Conservation (phyloP, 179 eudicot genomes). For the Patellifolia procumbens region DNA sequence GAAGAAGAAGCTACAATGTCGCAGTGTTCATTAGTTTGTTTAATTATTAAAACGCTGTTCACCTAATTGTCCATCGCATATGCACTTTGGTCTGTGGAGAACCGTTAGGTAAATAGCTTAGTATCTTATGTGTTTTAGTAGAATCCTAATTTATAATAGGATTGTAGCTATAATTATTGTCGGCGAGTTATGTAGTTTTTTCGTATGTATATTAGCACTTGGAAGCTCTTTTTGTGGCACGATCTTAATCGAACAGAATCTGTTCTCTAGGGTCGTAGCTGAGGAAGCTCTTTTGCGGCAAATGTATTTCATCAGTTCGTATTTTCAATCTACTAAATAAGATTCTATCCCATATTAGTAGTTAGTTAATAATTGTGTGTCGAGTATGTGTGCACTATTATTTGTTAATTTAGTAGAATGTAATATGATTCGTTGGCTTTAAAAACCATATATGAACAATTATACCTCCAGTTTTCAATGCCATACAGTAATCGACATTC, state of each 20-base stretch:
- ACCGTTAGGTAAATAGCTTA: too few species aligned
- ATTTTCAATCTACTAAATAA: not conserved
- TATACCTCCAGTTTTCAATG: too few species aligned
- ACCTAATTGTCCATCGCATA: too few species aligned
- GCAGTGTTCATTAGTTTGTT: constrained; percentile 3
- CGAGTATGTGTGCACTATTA: not conserved
- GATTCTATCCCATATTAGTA: not conserved
- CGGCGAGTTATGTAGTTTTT: not conserved
- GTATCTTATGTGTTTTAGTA: too few species aligned
- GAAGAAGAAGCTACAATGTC: constrained; percentile 24
- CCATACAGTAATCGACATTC: too few species aligned
- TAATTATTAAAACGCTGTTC: not conserved
- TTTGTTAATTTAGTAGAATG: not conserved
- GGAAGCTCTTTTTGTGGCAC: too few species aligned
- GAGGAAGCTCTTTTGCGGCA: not conserved
- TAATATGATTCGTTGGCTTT: not conserved
- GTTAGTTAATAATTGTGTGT: too few species aligned
- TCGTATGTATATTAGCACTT: not conserved
- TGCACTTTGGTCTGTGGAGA: too few species aligned
- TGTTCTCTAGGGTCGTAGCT: not conserved
- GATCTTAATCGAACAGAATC: too few species aligned
- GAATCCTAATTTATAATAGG: too few species aligned
- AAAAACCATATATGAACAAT: too few species aligned
- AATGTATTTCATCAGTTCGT: not conserved
- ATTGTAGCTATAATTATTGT: too few species aligned